phyloP scores from a whole-genome alignment of 2,329 filamentous ascomycete genomes.

The Phaeosphaeriaceae sp. region DNA sequence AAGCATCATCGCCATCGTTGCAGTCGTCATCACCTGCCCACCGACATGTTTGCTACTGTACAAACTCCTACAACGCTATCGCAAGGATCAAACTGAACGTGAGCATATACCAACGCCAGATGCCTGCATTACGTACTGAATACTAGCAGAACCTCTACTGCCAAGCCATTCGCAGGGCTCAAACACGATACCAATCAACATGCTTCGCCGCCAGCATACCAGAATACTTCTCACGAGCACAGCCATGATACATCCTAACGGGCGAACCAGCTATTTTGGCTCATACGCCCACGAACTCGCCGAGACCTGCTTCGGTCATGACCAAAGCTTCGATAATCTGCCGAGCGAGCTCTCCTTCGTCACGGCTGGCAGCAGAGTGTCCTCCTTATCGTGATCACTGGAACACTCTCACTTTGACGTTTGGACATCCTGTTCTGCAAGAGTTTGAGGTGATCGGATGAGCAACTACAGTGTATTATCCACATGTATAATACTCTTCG shows the following conservation, averaged over 20 bases:
- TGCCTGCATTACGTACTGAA: neutral
- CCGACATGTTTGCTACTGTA: conserved; percentile 5
- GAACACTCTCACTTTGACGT: neutral
- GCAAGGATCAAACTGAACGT: neutral
- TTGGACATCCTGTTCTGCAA: neutral
- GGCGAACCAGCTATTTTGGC: neutral
- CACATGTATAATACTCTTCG: too few relatives aligned
- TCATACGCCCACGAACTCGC: neutral
- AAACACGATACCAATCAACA: neutral
- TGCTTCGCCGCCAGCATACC: neutral
- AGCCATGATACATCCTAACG: neutral
- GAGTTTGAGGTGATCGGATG: neutral
- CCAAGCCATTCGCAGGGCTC: neutral
- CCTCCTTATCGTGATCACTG: neutral
- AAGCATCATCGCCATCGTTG: conserved; percentile 15
- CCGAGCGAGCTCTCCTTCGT: neutral
- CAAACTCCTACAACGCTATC: neutral
- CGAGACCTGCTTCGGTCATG: neutral
- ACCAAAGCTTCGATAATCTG: neutral
- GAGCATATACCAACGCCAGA: neutral
- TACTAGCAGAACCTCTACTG: neutral
- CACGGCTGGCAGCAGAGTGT: neutral
- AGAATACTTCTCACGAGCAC: neutral
- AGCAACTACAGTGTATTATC: too few relatives aligned
- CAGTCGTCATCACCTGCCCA: conserved; percentile 12